Percentiles rank a stretch among this genome's conserved stretches.
Evolutionary conservation across 352 stramenopile genomes (phyloP).

Genomic region (Phytopythium kandeliae): DNA sequence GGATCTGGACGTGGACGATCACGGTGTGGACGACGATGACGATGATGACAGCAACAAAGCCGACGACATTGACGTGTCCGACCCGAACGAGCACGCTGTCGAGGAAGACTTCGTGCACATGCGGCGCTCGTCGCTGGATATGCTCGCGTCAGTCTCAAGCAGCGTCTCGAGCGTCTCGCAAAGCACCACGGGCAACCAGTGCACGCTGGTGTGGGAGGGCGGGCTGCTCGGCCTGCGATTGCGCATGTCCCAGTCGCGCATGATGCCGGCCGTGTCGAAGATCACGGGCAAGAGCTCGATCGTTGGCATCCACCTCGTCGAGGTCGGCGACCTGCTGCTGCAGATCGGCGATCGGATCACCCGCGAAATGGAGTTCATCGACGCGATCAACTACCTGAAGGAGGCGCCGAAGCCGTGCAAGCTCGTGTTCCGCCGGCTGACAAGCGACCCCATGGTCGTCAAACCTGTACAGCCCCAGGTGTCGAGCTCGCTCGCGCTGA

Average conservation of each 20-base stretch:
- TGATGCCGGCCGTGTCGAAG: slow-evolving; percentile 80
- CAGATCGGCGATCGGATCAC: slow-evolving; percentile 65
- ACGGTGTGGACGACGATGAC: slow-evolving; percentile 36
- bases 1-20: slow-evolving; percentile 45
- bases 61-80: slow-evolving; percentile 26
- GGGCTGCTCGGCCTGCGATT: slow-evolving; percentile 68
- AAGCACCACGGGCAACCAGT: slow-evolving; percentile 55
- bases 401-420: slow-evolving; percentile 71
- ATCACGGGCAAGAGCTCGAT: slow-evolving; percentile 83
- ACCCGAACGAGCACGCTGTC: slow-evolving; percentile 56
- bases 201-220: slow-evolving; percentile 80
- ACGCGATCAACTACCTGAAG: slow-evolving; percentile 81
- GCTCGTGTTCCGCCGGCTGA: slow-evolving; percentile 66
- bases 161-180: slow-evolving; percentile 60
- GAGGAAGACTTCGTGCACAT: slow-evolving; percentile 60
- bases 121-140: slow-evolving; percentile 64
- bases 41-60: slow-evolving; percentile 13
- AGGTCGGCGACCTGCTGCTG: slow-evolving; percentile 77
- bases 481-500: slow-evolving; percentile 62
- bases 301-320: slow-evolving; percentile 79
- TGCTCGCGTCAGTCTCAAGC: slow-evolving; percentile 57
- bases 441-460: slow-evolving; percentile 70
- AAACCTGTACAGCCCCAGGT: slow-evolving; percentile 70
- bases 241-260: slow-evolving; percentile 74
- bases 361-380: slow-evolving; percentile 78